phyloP scores from a whole-genome alignment of 768 basidiomycete genomes.

The Chalciporus pseudorubinellus region DNA sequence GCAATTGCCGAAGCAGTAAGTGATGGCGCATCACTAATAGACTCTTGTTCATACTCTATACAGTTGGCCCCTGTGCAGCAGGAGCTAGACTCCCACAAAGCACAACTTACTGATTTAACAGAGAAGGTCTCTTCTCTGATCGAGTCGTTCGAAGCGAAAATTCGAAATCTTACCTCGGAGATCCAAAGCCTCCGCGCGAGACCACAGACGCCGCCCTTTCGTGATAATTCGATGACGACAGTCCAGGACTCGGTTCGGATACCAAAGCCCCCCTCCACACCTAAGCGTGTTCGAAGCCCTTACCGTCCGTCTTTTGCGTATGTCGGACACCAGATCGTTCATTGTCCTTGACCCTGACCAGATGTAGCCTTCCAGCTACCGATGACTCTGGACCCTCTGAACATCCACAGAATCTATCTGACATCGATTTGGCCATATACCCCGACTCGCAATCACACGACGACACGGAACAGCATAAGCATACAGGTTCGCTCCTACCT shows the following conservation, averaged over 20 bases:
- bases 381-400: slow-evolving; percentile 21
- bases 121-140: slow-evolving; percentile 30
- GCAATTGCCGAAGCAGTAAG: slow-evolving; percentile 32
- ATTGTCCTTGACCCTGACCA: slow-evolving; percentile 12
- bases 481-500: slow-evolving; percentile 26
- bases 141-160: slow-evolving; percentile 35
- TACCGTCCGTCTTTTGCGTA: slow-evolving; percentile 26
- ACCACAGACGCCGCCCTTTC: slow-evolving; percentile 10
- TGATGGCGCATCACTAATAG: not conserved
- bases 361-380: slow-evolving; percentile 17
- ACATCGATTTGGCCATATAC: slow-evolving; percentile 13
- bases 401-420: slow-evolving; percentile 20
- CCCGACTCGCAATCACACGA: slow-evolving; percentile 7
- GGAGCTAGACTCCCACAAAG: slow-evolving; percentile 46
- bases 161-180: slow-evolving; percentile 37
- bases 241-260: slow-evolving; percentile 20
- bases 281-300: slow-evolving; percentile 34
- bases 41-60: slow-evolving; percentile 7
- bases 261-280: slow-evolving; percentile 33
- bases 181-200: slow-evolving; percentile 31
- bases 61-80: slow-evolving; percentile 53
- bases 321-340: slow-evolving; percentile 3
- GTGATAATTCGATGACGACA: slow-evolving; percentile 7
- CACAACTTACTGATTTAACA: slow-evolving; percentile 39
- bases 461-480: slow-evolving; percentile 12